Base-by-base conservation (phyloP, 2,329 filamentous ascomycete species). In the Tolypocladium amazonense region DNA sequence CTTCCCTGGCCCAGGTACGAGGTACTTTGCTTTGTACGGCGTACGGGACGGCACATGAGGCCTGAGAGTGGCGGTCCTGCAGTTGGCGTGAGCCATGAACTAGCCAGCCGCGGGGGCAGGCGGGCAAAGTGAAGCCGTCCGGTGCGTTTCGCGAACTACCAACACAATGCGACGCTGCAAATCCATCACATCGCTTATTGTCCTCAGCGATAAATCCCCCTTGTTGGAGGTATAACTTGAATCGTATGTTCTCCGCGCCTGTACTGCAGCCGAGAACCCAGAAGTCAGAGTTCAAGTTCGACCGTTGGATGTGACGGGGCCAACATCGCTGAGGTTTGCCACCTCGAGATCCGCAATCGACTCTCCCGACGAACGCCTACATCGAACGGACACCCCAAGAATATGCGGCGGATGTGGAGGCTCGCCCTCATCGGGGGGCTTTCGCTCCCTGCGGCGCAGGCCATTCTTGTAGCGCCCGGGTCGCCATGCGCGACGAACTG, bases 401-500 rank as follows among this genome's bases (percentile, higher is more conserved):
- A 9, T 25, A 39, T 50, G 53, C 7, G 33, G n/a, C 43, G 25
- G 20, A 27, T 52, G n/a, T 15, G 2, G 38, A 27, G 9, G 5
- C 27, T 58, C 6, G 15, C n/a, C 11, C 41, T 59, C 4, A 4
- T 35, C 7, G 20, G n/a, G 20, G 15, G n/a, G 8, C 37, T 59
- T 20, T 33, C 63, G 39, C 56, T 68, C 56, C 64, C 63, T n/a
- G 63, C 58, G 11, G 65, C 60, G 14, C 62, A 56, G 20, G 69
- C 72, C 8, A 65, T 84, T 30, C 68, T 80, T 38, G 79, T 80
- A 52, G 71, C 78, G 0, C 64, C 73, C 0, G 71, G 71, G 39
- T 85, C 82, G 27, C 76, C 79, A 20, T 85, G 82, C 70, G 69
- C 72, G 41, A 69, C 71, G 33, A 70, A 75, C 39, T 85, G 82